Conservation (phyloP, 805 yeast species). For the Hanseniaspora lindneri region DNA sequence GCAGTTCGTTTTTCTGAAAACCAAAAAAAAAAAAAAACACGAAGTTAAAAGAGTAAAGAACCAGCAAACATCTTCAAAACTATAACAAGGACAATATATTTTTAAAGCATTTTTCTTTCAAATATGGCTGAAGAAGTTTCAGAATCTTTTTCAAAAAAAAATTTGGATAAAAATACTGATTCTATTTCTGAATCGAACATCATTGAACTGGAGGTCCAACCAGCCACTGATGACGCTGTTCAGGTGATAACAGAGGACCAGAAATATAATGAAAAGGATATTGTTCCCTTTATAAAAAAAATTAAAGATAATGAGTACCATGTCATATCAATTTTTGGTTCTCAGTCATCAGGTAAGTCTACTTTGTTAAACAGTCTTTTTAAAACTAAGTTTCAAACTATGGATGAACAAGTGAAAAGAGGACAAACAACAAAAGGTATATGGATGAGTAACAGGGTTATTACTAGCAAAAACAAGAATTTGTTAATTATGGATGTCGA, state of each 20-base stretch:
- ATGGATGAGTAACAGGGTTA: slow-evolving; percentile 46
- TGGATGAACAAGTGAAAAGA: slow-evolving; percentile 66
- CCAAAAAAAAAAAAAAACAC: too few species aligned
- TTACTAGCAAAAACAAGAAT: slow-evolving; percentile 26
- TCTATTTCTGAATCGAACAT: too few species aligned
- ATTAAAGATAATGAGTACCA: slow-evolving; percentile 53
- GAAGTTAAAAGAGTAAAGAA: too few species aligned
- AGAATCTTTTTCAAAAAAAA: slow-evolving; percentile 39
- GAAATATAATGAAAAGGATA: slow-evolving; percentile 58
- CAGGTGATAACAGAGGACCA: slow-evolving; percentile 86
- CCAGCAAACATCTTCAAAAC: too few species aligned
- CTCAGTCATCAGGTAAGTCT: slow-evolving; percentile 93
- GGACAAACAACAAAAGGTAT: slow-evolving; percentile 87
- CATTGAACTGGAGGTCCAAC: too few species aligned
- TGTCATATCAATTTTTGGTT: slow-evolving; percentile 89
- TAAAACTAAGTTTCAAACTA: slow-evolving; percentile 80
- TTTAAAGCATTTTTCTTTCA: not conserved
- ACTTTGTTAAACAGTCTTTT: slow-evolving; percentile 78
- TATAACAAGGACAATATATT: too few species aligned
- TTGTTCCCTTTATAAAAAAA: slow-evolving; percentile 5
- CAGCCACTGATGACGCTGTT: slow-evolving; percentile 64
- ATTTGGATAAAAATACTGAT: too few species aligned
- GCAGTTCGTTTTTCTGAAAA: too few species aligned
- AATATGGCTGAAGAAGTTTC: slow-evolving; percentile 29
- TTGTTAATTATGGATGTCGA: slow-evolving; percentile 91